Evolutionary conservation across 306 rosid genomes (phyloP), one percentile per base, ranked within the genome.

Genomic region (Psophocarpus tetragonolobus): DNA sequence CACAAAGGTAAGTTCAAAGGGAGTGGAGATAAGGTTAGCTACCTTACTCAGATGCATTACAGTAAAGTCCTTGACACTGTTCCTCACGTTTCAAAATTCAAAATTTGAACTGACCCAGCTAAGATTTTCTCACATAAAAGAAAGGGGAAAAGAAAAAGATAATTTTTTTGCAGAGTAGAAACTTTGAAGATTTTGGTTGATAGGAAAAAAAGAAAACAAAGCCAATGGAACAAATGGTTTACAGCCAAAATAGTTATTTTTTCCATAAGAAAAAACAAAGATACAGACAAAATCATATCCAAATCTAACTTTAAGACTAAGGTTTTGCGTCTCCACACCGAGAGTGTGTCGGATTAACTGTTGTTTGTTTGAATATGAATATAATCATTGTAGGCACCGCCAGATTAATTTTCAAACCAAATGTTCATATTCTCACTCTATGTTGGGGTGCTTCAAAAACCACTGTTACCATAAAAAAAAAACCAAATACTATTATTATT

Each of bases 341-440:
- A n/a, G 50, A 51, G 42, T 3, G 33, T 38, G 69, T 72, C 65
- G 80, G 64, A 60, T 71, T 47, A 45, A 68, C 39, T 74, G 80
- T 23, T 4, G 63, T 6, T 73, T 50, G 57, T 73, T 62, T 39
- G 73, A 53, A 23, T 1, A 15, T 39, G 73, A 53, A 23, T 1
- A 15, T 15, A 13, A 58, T 2, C 17, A 47, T 33, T 62, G 33
- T 7, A 45, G 60, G 74, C 27, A 27, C 38, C 56, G 72, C 27
- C 66, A 21, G 23, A 20, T 50, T 51, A 38, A 1, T 67, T 77
- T 67, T 54, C 20, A 38, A 77, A 67, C 10, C 68, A 38, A 32
- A 23, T 36, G 27, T 20, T 65, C 18, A 38, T 38, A 65, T 65
- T 35, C 48, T 9, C 29, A 65, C 18, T 26, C 15, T 65, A 10